A percentile compares a stretch with the other conserved stretches of the same genome.
These are phyloP conservation scores for Geotrichum klebahnii DNA, from an alignment of 1,139 yeast genomes.

Conservation along the genomic window DNA sequence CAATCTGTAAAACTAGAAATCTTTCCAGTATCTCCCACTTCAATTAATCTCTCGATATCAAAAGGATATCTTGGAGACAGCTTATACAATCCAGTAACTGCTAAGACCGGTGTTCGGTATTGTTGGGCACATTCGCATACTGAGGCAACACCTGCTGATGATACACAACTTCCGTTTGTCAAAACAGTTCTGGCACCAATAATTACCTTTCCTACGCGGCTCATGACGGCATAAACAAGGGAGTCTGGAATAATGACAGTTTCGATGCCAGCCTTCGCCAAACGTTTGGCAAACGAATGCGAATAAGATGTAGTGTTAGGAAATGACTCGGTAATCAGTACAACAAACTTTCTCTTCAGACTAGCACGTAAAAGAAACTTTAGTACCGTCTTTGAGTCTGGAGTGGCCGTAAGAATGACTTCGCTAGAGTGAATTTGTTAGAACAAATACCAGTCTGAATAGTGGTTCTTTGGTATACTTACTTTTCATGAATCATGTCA, in stretches of 20 bases:
- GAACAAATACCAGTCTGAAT: slow-evolving; percentile 8
- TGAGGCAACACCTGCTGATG: slow-evolving; percentile 85
- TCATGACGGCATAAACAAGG: slow-evolving; percentile 91
- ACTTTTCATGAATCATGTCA: slow-evolving; percentile 87
- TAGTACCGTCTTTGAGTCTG: slow-evolving; percentile 82
- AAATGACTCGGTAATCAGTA: slow-evolving; percentile 84
- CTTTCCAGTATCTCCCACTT: slow-evolving; percentile 89
- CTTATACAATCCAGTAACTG: slow-evolving; percentile 90
- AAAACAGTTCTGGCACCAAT: slow-evolving; percentile 88
- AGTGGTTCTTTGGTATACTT: slow-evolving; percentile 7
- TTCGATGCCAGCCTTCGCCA: slow-evolving; percentile 83
- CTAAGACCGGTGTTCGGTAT: slow-evolving; percentile 90
- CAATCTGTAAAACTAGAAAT: slow-evolving; percentile 70
- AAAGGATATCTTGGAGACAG: slow-evolving; percentile 92
- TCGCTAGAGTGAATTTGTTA: slow-evolving; percentile 42
- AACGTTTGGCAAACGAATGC: slow-evolving; percentile 70
- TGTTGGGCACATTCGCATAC: slow-evolving; percentile 96
- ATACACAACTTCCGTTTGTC: slow-evolving; percentile 92
- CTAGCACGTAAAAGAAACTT: slow-evolving; percentile 85
- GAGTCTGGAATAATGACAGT: slow-evolving; percentile 91
- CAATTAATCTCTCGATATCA: slow-evolving; percentile 80
- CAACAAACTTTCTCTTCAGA: slow-evolving; percentile 85
- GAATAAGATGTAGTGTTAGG: slow-evolving; percentile 80
- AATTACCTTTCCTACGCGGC: slow-evolving; percentile 92
- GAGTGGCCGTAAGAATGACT: slow-evolving; percentile 86